Evolutionary conservation across 1,139 yeast species (phyloP).

Genomic region (Kazachstania sp.): DNA sequence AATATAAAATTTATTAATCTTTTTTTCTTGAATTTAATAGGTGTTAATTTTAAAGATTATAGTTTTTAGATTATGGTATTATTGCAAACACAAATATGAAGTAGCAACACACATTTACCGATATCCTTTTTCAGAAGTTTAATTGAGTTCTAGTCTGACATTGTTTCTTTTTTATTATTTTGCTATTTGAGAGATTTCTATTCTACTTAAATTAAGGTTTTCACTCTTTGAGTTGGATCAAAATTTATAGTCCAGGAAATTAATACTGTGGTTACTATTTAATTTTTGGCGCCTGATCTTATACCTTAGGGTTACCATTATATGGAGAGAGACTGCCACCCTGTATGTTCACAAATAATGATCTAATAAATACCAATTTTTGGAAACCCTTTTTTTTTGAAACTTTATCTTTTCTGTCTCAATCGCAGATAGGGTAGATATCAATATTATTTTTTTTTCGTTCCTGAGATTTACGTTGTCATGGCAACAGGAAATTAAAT

Average conservation of each 20-base stretch:
- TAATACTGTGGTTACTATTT: background rate
- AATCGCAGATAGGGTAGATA: constrained; percentile 22
- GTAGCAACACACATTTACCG: background rate
- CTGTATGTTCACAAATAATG: background rate
- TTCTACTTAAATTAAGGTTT: background rate
- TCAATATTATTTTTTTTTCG: too few relatives aligned
- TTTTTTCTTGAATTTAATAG: background rate
- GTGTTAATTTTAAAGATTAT: background rate
- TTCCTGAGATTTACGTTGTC: too few relatives aligned
- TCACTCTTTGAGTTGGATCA: too few relatives aligned
- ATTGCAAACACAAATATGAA: too few relatives aligned
- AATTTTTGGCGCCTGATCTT: background rate
- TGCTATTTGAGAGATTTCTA: background rate
- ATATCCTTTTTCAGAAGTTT: background rate
- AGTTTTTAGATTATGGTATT: background rate
- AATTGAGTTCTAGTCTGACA: background rate
- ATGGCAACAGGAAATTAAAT: too few relatives aligned
- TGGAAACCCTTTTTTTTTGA: background rate
- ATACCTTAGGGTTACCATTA: background rate
- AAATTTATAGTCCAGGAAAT: background rate
- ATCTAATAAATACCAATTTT: background rate
- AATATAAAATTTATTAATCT: too few relatives aligned
- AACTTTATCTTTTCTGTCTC: background rate
- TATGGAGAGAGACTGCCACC: background rate
- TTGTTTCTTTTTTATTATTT: background rate